Evolutionary conservation across 257 asterid species (phyloP), one percentile per base, ranked within the genome.

Genomic region (Capsicum pubescens): DNA sequence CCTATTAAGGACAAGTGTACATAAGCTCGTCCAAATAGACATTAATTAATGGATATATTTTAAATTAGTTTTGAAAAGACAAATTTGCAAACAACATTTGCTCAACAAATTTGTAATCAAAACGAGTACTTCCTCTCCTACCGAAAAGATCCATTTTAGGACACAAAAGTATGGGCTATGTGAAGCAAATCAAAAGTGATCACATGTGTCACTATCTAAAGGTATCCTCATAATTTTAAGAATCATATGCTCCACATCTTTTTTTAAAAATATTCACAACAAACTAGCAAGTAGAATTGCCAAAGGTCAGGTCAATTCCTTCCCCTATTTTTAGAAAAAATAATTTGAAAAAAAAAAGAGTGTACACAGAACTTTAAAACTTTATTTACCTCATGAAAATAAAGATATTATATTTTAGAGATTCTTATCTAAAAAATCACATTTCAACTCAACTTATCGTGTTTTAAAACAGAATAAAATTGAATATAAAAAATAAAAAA

Each of bases 1-100:
- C 80, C 85, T 21, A 36, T 80, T 12, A 71, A 66, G 60, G 88
- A 85, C 84, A 86, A 80, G 86, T 83, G 85, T 57, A 59, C 72
- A 12, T 58, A 36, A 12, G 16, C 59, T 52, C 36, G 19, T 61
- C 44, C 61, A 66, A 61, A 6, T 14, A 14, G 16, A 19, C 2
- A 26, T 26, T 26, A 83, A 83, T 70, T 36, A 17, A 56, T 36
- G 8, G 15, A 10, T 6, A 7, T 9, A 26, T 42, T 10, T 36
- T 9, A 11, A 42, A 32, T 32, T 26, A 26, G 32, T 26, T 26
- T 26, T 26, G 32, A 26, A 26, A 26, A 26, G 32, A 69, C 84
- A 84, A 82, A 76, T 46, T 68, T 52, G 81, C 84, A 82, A 56
- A 82, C 80, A 42, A 36, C 81, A 79, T 69, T 86, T 55, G 82